A percentile compares a stretch with the other conserved stretches of the same genome.
These are phyloP conservation scores for Rhodotorula sp. DNA, from an alignment of 1,284 basidiomycete species.

Conservation along the genomic window DNA sequence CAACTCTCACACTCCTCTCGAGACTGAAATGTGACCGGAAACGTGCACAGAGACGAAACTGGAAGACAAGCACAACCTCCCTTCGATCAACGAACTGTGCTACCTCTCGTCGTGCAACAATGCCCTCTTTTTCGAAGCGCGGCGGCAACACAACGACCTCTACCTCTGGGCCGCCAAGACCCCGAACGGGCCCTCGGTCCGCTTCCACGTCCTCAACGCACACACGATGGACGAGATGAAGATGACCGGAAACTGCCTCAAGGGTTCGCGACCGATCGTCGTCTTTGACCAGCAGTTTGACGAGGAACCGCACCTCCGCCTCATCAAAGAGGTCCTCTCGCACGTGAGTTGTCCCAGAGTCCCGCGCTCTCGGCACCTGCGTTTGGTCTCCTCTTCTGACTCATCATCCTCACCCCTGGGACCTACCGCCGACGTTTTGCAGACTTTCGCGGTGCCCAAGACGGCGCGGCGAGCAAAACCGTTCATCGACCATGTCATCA, in stretches of 20 bases:
- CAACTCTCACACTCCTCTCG: not conserved
- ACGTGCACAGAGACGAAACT: slow-evolving; percentile 77
- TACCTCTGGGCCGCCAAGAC: slow-evolving; percentile 97
- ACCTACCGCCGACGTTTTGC: not conserved
- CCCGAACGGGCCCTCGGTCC: slow-evolving; percentile 95
- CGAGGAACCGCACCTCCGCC: slow-evolving; percentile 76
- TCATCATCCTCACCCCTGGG: too few species aligned
- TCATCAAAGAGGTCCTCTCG: slow-evolving; percentile 94
- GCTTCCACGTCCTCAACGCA: slow-evolving; percentile 96
- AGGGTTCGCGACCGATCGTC: slow-evolving; percentile 87
- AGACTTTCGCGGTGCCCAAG: slow-evolving; percentile 95
- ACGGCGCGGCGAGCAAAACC: slow-evolving; percentile 89
- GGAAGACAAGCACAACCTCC: slow-evolving; percentile 92
- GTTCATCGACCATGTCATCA: slow-evolving; percentile 96
- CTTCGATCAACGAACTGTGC: slow-evolving; percentile 92
- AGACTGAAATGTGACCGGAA: too few species aligned
- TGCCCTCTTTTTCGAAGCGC: slow-evolving; percentile 93
- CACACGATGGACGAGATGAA: slow-evolving; percentile 99
- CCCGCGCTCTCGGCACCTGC: too few species aligned
- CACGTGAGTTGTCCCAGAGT: slow-evolving; percentile 63
- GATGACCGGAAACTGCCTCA: slow-evolving; percentile 98
- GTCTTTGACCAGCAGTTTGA: slow-evolving; percentile 94
- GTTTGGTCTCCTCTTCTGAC: too few species aligned
- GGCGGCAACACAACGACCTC: slow-evolving; percentile 84
- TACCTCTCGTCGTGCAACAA: slow-evolving; percentile 99